phyloP scores from a whole-genome alignment of 192 early-diverging fungal species.

The Pilobolus umbonatus region DNA sequence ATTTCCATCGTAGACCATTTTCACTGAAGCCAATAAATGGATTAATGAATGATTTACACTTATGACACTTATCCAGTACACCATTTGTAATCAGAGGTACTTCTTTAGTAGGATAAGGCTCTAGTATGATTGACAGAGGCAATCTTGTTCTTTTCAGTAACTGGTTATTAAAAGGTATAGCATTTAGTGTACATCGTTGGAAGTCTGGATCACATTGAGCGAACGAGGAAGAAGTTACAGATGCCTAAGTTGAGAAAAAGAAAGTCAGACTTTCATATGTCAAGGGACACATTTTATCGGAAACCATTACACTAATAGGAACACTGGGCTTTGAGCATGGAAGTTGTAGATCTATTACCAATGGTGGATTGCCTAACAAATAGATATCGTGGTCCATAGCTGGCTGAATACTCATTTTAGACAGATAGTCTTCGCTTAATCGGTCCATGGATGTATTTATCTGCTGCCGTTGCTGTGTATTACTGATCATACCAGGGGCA shows the following conservation, averaged over 20 bases:
- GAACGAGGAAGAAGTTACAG: slow-evolving; percentile 7
- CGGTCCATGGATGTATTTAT: too few species aligned
- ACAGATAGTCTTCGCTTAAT: too few species aligned
- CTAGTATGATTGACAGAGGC: slow-evolving; percentile 71
- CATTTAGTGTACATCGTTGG: slow-evolving; percentile 69
- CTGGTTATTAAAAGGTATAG: slow-evolving; percentile 63
- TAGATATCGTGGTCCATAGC: slow-evolving; percentile 20
- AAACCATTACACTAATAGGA: slow-evolving; percentile 37
- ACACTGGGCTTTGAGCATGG: slow-evolving; percentile 37
- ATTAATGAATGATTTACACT: slow-evolving; percentile 93
- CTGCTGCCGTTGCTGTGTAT: too few species aligned
- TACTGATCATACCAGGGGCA: too few species aligned
- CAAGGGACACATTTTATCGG: not conserved
- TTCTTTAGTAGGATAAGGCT: slow-evolving; percentile 62
- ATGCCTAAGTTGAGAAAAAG: slow-evolving; percentile 10
- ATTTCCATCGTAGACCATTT: slow-evolving; percentile 90
- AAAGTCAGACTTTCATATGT: not conserved
- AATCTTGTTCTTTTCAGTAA: slow-evolving; percentile 74
- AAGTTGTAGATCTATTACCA: slow-evolving; percentile 35
- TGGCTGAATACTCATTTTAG: too few species aligned
- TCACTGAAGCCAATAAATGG: slow-evolving; percentile 92
- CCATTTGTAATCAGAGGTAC: slow-evolving; percentile 82
- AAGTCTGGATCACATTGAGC: slow-evolving; percentile 16
- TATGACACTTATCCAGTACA: slow-evolving; percentile 84
- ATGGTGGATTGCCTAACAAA: slow-evolving; percentile 44